These are phyloP conservation scores for Immersiporthe knoxdaviesiana DNA, from an alignment of 2,329 filamentous ascomycete genomes.

Conservation along the genomic window DNA sequence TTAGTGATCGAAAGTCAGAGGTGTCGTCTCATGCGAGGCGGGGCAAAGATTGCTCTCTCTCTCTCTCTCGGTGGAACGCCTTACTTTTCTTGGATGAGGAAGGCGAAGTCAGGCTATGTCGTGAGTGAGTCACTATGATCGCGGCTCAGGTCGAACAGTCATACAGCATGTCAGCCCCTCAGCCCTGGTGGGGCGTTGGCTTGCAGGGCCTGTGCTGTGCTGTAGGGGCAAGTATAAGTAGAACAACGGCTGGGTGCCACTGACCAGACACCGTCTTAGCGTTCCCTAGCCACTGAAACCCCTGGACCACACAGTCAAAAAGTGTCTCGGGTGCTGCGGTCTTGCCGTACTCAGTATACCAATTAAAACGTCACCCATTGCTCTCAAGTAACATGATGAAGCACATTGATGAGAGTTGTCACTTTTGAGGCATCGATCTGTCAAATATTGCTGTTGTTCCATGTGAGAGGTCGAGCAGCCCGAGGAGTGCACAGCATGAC, in stretches of 20 bases:
- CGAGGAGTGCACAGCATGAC: no score
- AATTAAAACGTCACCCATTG: no score
- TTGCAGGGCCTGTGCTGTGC: no score
- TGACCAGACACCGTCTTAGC: neutral
- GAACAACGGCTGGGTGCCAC: neutral
- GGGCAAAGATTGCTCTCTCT: neutral
- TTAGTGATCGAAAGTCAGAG: neutral
- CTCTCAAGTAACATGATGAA: no score
- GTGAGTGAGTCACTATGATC: slow-evolving; percentile 22
- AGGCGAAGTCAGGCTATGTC: slow-evolving; percentile 9
- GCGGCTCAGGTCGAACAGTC: neutral
- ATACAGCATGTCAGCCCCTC: neutral
- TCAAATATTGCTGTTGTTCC: no score
- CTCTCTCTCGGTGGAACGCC: neutral
- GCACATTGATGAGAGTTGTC: no score
- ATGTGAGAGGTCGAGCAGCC: no score
- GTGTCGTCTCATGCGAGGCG: neutral
- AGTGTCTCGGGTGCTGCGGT: no score
- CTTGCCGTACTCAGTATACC: no score
- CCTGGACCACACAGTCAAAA: no score
- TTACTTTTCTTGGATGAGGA: neutral
- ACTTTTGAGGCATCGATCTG: no score
- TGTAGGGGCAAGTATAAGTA: no score
- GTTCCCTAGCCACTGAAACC: neutral
- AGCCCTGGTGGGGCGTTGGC: neutral